Evolutionary conservation across 129 eudicot species (phyloP), one percentile per base, ranked within the genome.

Genomic region (Deinandra increscens): DNA sequence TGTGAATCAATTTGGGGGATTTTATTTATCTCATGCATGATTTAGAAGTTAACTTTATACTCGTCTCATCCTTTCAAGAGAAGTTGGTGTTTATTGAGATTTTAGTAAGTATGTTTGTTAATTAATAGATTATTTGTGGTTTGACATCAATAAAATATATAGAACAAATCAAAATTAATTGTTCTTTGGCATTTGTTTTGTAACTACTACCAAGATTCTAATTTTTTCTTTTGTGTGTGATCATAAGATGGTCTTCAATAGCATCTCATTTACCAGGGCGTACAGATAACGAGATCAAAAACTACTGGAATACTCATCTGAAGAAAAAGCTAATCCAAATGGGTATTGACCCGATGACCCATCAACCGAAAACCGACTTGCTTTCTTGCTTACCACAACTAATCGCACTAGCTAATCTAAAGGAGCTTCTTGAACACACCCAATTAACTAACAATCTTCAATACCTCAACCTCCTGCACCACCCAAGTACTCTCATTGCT

Each of bases 261-360:
- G 82, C 86, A 3, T 12, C 67, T 2, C 78, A 78, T 53, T 60
- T 82, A 18, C 86, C 86, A 0, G 86, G 86, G 10, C 72, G 86
- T 13, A 82, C 86, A 3, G 86, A 82, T 22, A 82, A 82, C n/a
- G 86, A 82, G 41, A 82, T 82, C 78, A 82, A 82, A 70, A 82
- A 82, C 60, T 82, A 77, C 62, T 82, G 82, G 82, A 77, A 68
- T 11, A 81, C 81, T 3, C 85, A 81, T 71, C 39, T 81, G 46
- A 81, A 76, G 64, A 81, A 81, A 60, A 72, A 68, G 48, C 72
- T 81, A 13, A 76, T 81, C 18, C 78, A 81, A 9, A 81, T 76
- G 81, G 85, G 85, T 49, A 65, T 76, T 60, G 85, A 81, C 76
- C 85, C 85, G 38, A 72, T 81, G 78, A 81, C 85, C 31, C 85